A percentile compares a stretch with the other conserved stretches of the same genome.
phyloP scores from a whole-genome alignment of 352 stramenopile species.

The Globisporangium megalacanthum region DNA sequence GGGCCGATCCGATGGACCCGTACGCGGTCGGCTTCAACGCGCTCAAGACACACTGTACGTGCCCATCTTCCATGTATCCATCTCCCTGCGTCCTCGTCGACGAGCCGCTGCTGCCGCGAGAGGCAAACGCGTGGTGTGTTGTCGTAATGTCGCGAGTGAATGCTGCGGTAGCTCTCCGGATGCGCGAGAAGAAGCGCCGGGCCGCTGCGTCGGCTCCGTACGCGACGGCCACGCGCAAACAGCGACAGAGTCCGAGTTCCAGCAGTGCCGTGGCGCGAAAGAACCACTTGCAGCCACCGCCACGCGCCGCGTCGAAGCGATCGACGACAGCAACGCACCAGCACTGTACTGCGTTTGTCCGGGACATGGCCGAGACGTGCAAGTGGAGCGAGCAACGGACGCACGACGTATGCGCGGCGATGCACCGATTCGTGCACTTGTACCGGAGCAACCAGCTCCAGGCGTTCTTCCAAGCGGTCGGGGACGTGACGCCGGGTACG shows the following conservation, averaged over 20 bases:
- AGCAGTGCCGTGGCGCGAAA: not conserved
- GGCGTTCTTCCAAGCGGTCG: constrained; percentile 30
- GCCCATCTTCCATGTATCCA: not conserved
- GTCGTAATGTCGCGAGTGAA: constrained; percentile 3
- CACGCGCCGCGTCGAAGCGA: too few species aligned
- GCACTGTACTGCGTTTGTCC: constrained; percentile 27
- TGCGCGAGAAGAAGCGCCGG: not conserved
- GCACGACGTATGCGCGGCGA: constrained; percentile 24
- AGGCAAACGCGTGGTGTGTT: not conserved
- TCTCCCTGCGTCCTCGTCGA: not conserved
- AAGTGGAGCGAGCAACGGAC: constrained; percentile 30
- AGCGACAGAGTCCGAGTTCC: not conserved
- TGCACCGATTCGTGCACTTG: constrained; percentile 33
- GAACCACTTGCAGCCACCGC: too few species aligned
- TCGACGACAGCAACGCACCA: constrained; percentile 1
- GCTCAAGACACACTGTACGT: constrained; percentile 39
- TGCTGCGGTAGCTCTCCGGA: not conserved
- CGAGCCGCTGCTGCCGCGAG: not conserved
- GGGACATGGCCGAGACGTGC: constrained; percentile 25
- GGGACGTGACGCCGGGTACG: constrained; percentile 29
- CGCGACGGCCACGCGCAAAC: not conserved
- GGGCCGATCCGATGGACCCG: constrained; percentile 37
- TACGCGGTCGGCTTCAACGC: constrained; percentile 44
- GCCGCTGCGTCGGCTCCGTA: not conserved
- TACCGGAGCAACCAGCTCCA: constrained; percentile 37